Evolutionary conservation across 1,284 basidiomycete genomes (phyloP), one percentile per base, ranked within the genome.

Genomic region (Pseudozyma pruni): DNA sequence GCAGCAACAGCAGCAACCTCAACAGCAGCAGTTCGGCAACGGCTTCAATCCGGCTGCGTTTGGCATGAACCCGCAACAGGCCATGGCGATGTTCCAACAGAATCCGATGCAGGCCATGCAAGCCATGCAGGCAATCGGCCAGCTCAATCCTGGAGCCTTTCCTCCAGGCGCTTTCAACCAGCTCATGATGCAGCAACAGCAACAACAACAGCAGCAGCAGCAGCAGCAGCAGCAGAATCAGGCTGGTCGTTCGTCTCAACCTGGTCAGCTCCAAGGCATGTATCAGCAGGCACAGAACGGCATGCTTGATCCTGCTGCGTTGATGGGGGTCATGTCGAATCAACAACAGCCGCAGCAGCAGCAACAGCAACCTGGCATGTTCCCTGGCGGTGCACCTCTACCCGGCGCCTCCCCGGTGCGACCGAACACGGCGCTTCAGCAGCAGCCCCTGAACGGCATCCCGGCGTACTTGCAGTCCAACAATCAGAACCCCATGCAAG

Each of bases 71-170:
- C 68, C 68, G n/a, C n/a, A n/a, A 7, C 68, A 72, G 41, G 34
- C 54, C 23, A 67, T 72, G 57, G 62, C 62, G 1, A 22, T 66
- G 32, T 62, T 72, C 20, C 57, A 61, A 46, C 68, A 72, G 54
- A 66, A 64, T 20, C 62, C 68, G 8, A 60, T 71, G 68, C 68
- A 71, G 32, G 67, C 67, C 4, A 64, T 71, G 61, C 61, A 71
- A 43, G 68, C 62, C 11, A 72, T 72, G 68, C 62, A 72, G 42
- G 58, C 62, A 1, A 43, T 72, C 11, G 61, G 67, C 20, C 60
- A 64, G 47, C 57, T 64, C 52, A 64, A 71, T 20, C 67, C 67
- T 0, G 60, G 51, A 33, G 56, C 56, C 4, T 60, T 71, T 22
- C 67, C 60, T 10, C 61, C 51, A 7, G 57, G 50, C 27, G 56